Conservation (phyloP, 139 green algal genomes). For the Closterium sp. region DNA sequence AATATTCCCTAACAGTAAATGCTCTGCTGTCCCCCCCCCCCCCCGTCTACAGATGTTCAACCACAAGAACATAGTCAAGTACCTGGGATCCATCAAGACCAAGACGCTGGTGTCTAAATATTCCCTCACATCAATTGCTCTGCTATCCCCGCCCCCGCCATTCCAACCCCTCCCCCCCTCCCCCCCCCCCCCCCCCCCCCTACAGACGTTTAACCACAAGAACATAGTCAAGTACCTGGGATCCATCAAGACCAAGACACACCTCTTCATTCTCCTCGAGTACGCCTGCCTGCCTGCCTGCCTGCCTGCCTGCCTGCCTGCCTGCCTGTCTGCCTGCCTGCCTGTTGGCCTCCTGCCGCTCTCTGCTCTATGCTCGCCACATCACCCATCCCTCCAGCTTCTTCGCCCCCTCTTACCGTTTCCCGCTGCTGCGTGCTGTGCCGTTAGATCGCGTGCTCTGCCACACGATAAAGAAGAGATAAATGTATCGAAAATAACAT, state of each 20-base stretch:
- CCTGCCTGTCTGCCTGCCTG: neutral
- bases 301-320: neutral
- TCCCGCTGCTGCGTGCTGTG: neutral
- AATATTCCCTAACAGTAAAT: neutral
- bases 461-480: too few species aligned
- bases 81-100: conserved; percentile 90
- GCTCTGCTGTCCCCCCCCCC: neutral
- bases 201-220: conserved; percentile 88
- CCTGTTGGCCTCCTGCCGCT: neutral
- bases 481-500: conserved; percentile 85
- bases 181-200: neutral
- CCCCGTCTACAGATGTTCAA: conserved; percentile 79
- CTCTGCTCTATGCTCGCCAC: neutral
- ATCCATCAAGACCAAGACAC: conserved; percentile 82
- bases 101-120: conserved; percentile 67
- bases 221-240: conserved; percentile 98
- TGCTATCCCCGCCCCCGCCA: too few species aligned
- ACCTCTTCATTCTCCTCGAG: conserved; percentile 97
- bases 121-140: too few species aligned
- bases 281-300: conserved; percentile 62
- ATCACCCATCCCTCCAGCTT: neutral
- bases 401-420: too few species aligned
- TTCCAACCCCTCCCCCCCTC: too few species aligned
- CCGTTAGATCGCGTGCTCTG: neutral
- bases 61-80: conserved; percentile 96